Conservation (phyloP, 23 red algal genomes). For the Gracilaria gracilis region DNA sequence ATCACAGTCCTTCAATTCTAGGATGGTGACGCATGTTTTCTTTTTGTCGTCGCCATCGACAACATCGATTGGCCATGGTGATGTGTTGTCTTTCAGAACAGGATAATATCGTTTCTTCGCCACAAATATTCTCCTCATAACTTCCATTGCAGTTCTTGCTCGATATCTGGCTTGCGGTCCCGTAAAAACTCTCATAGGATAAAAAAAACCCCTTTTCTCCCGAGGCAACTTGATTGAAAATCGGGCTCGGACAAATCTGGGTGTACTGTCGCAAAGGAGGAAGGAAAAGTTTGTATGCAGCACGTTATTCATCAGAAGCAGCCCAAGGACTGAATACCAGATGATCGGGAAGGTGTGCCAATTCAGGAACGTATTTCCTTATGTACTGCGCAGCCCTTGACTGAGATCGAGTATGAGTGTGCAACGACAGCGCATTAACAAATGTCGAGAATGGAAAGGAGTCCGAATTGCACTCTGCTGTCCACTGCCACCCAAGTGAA, state of each 20-base stretch:
- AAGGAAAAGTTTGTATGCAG: slow-evolving; percentile 12
- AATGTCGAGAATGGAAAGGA: slow-evolving; percentile 85
- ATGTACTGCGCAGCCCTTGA: slow-evolving; percentile 75
- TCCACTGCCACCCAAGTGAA: slow-evolving; percentile 94
- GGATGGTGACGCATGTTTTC: background rate
- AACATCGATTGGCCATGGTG: background rate
- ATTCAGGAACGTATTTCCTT: slow-evolving; percentile 87
- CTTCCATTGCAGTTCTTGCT: slow-evolving; percentile 75
- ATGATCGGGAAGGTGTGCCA: slow-evolving; percentile 60
- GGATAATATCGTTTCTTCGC: slow-evolving; percentile 30
- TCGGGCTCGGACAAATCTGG: background rate
- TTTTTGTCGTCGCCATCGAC: background rate
- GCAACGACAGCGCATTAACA: slow-evolving; percentile 81
- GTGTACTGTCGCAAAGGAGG: slow-evolving; percentile 27
- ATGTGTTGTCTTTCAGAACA: background rate
- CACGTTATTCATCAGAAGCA: slow-evolving; percentile 54
- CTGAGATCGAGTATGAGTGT: slow-evolving; percentile 48
- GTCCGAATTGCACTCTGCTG: slow-evolving; percentile 84
- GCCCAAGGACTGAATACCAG: slow-evolving; percentile 89
- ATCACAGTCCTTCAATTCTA: background rate
- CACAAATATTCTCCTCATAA: slow-evolving; percentile 80
- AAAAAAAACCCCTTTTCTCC: slow-evolving; percentile 7
- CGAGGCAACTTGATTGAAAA: background rate
- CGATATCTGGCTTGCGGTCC: slow-evolving; percentile 66
- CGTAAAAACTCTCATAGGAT: slow-evolving; percentile 83